Evolutionary conservation across 805 yeast species (phyloP).

Genomic region (Candida mattraensis): DNA sequence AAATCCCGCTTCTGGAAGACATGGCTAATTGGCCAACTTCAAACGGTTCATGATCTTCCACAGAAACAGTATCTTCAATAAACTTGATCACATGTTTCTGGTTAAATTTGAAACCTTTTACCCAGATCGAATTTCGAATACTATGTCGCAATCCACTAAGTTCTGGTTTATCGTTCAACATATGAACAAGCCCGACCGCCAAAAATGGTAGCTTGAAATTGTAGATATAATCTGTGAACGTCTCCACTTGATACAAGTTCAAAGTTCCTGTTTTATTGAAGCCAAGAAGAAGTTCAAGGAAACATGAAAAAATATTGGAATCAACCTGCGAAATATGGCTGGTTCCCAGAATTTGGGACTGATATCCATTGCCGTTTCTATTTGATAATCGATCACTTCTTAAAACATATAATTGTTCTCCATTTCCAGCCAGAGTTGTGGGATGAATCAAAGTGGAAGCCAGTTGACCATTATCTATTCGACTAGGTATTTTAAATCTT

Average conservation of each 20-base stretch:
- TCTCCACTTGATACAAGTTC: conserved; percentile 2
- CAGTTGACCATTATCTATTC: neutral
- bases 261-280: neutral
- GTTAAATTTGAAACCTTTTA: neutral
- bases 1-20: neutral
- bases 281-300: neutral
- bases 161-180: conserved; percentile 1
- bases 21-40: conserved; percentile 1
- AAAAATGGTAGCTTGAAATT: conserved; percentile 6
- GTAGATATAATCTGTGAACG: conserved; percentile 1
- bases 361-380: conserved; percentile 3
- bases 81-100: neutral
- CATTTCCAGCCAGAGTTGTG: neutral
- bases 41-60: conserved; percentile 1
- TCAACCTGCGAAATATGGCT: conserved; percentile 3
- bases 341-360: conserved; percentile 12
- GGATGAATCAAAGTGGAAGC: conserved; percentile 5
- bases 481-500: conserved; percentile 3
- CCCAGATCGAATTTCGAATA: neutral
- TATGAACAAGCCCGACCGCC: conserved; percentile 2
- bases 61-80: neutral
- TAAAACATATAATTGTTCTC: conserved; percentile 4
- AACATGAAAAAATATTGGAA: neutral
- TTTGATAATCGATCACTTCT: conserved; percentile 1
- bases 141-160: conserved; percentile 1